Evolutionary conservation across 2,329 filamentous ascomycete genomes (phyloP).

Genomic region (Fusarium austroafricanum): DNA sequence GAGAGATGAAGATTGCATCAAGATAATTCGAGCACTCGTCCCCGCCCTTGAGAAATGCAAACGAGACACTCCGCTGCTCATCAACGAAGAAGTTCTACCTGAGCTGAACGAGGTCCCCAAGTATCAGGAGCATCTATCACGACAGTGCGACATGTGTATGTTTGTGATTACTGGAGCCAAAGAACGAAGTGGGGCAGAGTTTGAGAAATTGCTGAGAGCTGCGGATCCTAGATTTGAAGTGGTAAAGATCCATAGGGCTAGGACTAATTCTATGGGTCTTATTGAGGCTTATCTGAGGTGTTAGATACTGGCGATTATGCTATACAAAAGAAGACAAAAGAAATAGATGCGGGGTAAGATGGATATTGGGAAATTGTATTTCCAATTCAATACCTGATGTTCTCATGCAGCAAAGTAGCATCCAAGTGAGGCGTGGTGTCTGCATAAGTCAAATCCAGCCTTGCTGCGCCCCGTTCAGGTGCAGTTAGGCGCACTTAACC

Average conservation of each 20-base stretch:
- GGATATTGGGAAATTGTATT: too few species aligned
- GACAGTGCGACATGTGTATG: constrained; percentile 2
- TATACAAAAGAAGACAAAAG: too few species aligned
- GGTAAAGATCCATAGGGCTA: background rate
- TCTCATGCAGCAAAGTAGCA: too few species aligned
- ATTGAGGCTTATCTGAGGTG: background rate
- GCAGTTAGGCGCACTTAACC: too few species aligned
- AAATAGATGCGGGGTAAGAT: too few species aligned
- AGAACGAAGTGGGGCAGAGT: background rate
- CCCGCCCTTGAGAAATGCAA: background rate
- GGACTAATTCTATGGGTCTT: background rate
- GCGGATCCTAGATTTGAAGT: background rate
- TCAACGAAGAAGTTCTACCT: background rate
- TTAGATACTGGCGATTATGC: too few species aligned
- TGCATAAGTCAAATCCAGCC: too few species aligned
- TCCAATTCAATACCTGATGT: too few species aligned
- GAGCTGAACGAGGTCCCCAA: background rate
- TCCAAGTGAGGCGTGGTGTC: too few species aligned
- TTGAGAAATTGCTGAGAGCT: background rate
- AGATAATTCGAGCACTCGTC: background rate
- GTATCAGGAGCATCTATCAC: background rate
- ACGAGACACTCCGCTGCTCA: background rate
- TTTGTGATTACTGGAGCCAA: background rate
- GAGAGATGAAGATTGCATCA: background rate
- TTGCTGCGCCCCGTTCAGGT: too few species aligned